Evolutionary conservation across 257 asterid species (phyloP).

Genomic region (Ballota nigra): DNA sequence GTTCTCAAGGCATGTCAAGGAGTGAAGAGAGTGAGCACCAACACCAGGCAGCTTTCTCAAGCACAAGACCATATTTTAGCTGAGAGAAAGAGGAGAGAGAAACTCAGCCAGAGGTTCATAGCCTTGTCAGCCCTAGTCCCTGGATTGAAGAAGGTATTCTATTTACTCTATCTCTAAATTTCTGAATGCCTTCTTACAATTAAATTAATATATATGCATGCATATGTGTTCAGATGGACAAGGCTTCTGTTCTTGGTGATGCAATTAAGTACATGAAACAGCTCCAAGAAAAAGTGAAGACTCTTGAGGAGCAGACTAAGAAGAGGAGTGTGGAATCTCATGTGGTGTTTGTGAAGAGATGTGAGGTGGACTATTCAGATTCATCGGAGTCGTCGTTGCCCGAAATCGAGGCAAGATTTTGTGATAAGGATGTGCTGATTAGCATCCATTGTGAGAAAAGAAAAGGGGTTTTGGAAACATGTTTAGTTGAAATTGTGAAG

Average conservation of each 20-base stretch:
- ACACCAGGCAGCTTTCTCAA: constrained; percentile 34
- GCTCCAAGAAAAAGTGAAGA: constrained; percentile 66
- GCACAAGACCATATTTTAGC: constrained; percentile 83
- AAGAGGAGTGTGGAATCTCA: constrained; percentile 42
- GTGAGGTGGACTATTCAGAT: constrained; percentile 29
- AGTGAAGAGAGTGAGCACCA: constrained; percentile 37
- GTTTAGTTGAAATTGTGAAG: constrained; percentile 54
- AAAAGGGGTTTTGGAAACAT: constrained; percentile 52
- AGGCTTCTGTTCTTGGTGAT: constrained; percentile 88
- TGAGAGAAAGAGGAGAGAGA: constrained; percentile 83
- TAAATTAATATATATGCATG: neutral
- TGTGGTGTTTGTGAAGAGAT: constrained; percentile 55
- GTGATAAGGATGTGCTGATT: constrained; percentile 50
- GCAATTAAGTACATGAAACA: constrained; percentile 78
- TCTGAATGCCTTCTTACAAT: neutral
- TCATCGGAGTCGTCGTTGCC: constrained; percentile 44
- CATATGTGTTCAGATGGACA: constrained; percentile 54
- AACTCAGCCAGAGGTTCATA: constrained; percentile 77
- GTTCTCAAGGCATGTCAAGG: constrained; percentile 45
- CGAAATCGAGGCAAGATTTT: constrained; percentile 57
- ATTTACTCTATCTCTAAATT: neutral
- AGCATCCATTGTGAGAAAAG: constrained; percentile 66
- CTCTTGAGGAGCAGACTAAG: constrained; percentile 61
- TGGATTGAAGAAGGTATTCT: constrained; percentile 70
- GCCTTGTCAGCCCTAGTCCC: constrained; percentile 82